phyloP scores from a whole-genome alignment of 345 rosid genomes.

The Viola odorata region DNA sequence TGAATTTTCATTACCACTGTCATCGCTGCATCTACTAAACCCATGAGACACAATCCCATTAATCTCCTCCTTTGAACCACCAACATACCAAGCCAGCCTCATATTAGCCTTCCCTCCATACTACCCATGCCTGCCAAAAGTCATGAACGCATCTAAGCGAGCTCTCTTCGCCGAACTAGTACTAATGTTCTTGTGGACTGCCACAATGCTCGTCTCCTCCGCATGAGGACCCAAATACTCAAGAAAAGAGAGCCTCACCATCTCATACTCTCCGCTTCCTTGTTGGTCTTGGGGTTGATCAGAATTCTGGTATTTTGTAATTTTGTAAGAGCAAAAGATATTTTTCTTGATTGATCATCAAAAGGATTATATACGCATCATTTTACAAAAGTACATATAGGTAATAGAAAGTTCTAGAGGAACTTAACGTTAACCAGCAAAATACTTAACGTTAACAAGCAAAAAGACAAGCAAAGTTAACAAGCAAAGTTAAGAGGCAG shows the following conservation, averaged over 20 bases:
- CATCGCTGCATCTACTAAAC: conserved; percentile 17
- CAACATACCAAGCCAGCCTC: conserved; percentile 33
- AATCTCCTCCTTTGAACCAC: conserved; percentile 35
- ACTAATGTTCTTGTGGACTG: conserved; percentile 33
- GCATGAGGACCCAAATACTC: conserved; percentile 26
- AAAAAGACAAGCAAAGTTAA: no score
- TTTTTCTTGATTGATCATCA: no score
- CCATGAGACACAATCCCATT: conserved; percentile 32
- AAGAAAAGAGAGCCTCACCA: conserved; percentile 23
- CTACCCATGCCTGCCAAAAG: conserved; percentile 30
- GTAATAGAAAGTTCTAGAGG: no score
- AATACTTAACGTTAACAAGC: no score
- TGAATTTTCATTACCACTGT: background rate
- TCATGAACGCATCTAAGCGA: conserved; percentile 21
- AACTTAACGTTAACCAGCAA: no score
- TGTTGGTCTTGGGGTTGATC: no score
- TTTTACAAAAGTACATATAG: no score
- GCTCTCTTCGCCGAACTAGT: conserved; percentile 20
- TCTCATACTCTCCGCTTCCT: conserved; percentile 5
- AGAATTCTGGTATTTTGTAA: no score
- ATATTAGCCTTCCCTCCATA: conserved; percentile 35
- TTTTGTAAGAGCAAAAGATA: no score
- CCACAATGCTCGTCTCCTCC: conserved; percentile 22
- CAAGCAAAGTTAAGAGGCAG: no score
- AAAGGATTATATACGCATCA: no score